Evolutionary conservation across 768 basidiomycete genomes (phyloP).

Genomic region (Naematelia encephala): DNA sequence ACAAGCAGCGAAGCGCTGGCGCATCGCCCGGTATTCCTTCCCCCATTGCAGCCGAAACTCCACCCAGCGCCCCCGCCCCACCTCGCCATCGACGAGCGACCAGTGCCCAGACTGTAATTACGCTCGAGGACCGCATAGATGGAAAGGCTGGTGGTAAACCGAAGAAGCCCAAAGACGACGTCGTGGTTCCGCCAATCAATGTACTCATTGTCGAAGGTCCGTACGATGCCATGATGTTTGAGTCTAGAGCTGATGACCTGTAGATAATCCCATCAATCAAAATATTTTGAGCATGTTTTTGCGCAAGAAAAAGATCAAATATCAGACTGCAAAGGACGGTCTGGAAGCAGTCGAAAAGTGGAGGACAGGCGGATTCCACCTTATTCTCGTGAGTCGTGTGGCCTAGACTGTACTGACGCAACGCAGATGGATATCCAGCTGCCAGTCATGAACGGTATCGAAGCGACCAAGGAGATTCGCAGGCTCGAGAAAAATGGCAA

Average conservation of each 20-base stretch:
- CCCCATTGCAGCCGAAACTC: background rate
- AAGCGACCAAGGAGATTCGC: slow-evolving; percentile 93
- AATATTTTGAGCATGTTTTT: slow-evolving; percentile 96
- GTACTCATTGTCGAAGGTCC: slow-evolving; percentile 96
- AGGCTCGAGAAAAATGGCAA: slow-evolving; percentile 69
- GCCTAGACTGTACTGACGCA: slow-evolving; percentile 7
- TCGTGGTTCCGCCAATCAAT: slow-evolving; percentile 91
- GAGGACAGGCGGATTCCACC: slow-evolving; percentile 85
- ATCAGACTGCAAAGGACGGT: slow-evolving; percentile 89
- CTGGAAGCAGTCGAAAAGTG: slow-evolving; percentile 94
- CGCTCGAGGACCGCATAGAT: background rate
- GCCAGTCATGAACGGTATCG: slow-evolving; percentile 97
- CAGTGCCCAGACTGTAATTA: background rate
- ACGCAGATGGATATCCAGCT: slow-evolving; percentile 98
- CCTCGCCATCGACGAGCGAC: background rate
- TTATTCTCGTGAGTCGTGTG: slow-evolving; percentile 73
- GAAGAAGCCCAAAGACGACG: slow-evolving; percentile 60
- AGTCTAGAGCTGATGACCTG: slow-evolving; percentile 9
- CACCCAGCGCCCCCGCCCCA: background rate
- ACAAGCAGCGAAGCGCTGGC: slow-evolving; percentile 13
- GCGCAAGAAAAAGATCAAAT: slow-evolving; percentile 92
- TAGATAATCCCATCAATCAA: slow-evolving; percentile 98
- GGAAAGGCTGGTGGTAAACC: slow-evolving; percentile 7
- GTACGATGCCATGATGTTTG: slow-evolving; percentile 49
- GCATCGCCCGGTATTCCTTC: background rate